Percentiles rank a stretch among this genome's conserved stretches.
Conservation (phyloP, 257 asterid species). For the Primulina huaijiensis region DNA sequence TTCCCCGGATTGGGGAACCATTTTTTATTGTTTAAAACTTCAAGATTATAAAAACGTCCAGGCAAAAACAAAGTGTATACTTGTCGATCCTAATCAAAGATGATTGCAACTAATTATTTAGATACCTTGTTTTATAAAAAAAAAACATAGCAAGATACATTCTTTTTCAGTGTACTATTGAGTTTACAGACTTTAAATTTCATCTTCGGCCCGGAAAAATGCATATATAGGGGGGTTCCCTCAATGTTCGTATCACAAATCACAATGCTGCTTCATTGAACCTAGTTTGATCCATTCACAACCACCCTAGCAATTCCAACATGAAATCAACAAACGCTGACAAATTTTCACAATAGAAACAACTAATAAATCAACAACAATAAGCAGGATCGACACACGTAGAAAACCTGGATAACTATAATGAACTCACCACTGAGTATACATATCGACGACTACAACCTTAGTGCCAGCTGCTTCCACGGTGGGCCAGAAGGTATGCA, state of each 20-base stretch:
- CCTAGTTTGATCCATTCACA: background rate
- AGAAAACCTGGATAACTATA: background rate
- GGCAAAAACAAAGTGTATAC: background rate
- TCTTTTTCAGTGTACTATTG: background rate
- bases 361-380: background rate
- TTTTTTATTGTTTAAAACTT: background rate
- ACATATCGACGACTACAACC: constrained; percentile 78
- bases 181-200: background rate
- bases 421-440: constrained; percentile 67
- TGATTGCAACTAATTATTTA: background rate
- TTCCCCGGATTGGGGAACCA: too few species aligned
- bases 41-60: background rate
- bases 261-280: too few species aligned
- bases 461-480: constrained; percentile 73
- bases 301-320: background rate
- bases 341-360: background rate
- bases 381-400: background rate
- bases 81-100: background rate
- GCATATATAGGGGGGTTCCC: background rate
- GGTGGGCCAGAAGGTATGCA: constrained; percentile 80
- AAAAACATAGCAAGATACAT: too few species aligned
- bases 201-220: background rate
- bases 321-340: background rate
- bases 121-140: background rate
- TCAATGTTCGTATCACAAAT: too few species aligned